A percentile compares a stretch with the other conserved stretches of the same genome.
phyloP scores from a whole-genome alignment of 164 flowering plant genomes.

The Vitis labrusca region DNA sequence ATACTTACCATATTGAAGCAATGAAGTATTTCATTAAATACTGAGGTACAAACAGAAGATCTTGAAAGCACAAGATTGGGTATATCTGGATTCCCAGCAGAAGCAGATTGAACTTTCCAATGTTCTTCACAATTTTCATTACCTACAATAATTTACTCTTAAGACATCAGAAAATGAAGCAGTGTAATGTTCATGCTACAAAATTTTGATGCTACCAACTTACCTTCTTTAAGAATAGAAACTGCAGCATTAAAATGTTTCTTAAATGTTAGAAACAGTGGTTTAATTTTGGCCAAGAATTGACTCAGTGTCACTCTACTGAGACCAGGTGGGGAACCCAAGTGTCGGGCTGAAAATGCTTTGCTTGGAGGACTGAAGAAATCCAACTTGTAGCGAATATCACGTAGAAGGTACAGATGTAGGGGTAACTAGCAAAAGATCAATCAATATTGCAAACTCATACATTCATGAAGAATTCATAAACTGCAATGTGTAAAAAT shows the following conservation, averaged over 20 bases:
- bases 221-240: slow-evolving; percentile 55
- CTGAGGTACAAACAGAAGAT: slow-evolving; percentile 40
- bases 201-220: slow-evolving; percentile 4
- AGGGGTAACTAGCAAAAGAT: slow-evolving; percentile 56
- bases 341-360: slow-evolving; percentile 28
- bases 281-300: slow-evolving; percentile 41
- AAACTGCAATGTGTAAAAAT: slow-evolving; percentile 1
- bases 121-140: slow-evolving; percentile 57
- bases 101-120: slow-evolving; percentile 58
- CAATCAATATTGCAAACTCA: neutral
- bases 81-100: slow-evolving; percentile 61
- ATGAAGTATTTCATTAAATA: slow-evolving; percentile 54
- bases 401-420: slow-evolving; percentile 69
- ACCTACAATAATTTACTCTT: slow-evolving; percentile 32
- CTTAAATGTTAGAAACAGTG: slow-evolving; percentile 56
- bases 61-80: slow-evolving; percentile 33
- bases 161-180: neutral
- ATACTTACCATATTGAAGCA: slow-evolving; percentile 61
- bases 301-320: slow-evolving; percentile 33
- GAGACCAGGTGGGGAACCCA: slow-evolving; percentile 37
- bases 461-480: slow-evolving; percentile 4
- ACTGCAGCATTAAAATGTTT: slow-evolving; percentile 53
- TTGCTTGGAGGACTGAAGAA: slow-evolving; percentile 40
- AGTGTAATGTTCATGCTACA: neutral
- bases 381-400: slow-evolving; percentile 67